These are phyloP conservation scores for Huiozyma sinensis DNA, from an alignment of 805 yeast species.

Conservation along the genomic window DNA sequence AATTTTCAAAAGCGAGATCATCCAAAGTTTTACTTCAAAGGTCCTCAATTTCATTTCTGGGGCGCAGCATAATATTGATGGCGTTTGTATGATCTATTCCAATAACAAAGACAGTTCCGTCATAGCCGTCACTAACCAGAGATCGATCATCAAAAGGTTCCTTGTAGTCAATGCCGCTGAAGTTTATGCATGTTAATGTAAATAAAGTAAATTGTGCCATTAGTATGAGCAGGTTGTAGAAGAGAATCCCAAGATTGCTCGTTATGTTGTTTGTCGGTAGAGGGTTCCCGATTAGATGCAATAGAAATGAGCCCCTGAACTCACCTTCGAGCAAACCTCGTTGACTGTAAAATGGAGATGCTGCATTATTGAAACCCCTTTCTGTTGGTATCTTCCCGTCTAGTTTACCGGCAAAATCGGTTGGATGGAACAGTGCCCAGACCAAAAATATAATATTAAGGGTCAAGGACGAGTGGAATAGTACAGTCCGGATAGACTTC, in stretches of 20 bases:
- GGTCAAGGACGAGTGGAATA: constrained; percentile 20
- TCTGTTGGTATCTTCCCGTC: constrained; percentile 15
- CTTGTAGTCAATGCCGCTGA: constrained; percentile 13
- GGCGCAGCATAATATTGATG: constrained; percentile 4
- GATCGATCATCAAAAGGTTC: constrained; percentile 5
- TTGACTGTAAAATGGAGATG: constrained; percentile 21
- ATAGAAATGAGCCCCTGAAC: constrained; percentile 28
- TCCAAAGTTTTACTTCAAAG: no score
- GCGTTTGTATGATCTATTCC: constrained; percentile 28
- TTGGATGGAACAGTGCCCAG: constrained; percentile 17
- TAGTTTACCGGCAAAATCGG: constrained; percentile 30
- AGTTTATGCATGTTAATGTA: constrained; percentile 20
- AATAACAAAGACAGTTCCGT: constrained; percentile 32
- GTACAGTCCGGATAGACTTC: constrained; percentile 12
- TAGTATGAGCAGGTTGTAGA: constrained; percentile 21
- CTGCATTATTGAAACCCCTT: constrained; percentile 21
- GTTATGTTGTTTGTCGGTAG: constrained; percentile 26
- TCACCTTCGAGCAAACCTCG: constrained; percentile 23
- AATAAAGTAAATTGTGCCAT: constrained; percentile 18
- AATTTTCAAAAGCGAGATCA: no score
- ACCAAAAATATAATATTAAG: constrained; percentile 15
- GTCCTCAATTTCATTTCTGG: no score
- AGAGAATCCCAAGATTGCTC: constrained; percentile 24
- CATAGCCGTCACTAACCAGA: constrained; percentile 34
- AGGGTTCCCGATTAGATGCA: constrained; percentile 41